Conservation (phyloP, 305 asterid genomes). For the Rubia balearica region DNA sequence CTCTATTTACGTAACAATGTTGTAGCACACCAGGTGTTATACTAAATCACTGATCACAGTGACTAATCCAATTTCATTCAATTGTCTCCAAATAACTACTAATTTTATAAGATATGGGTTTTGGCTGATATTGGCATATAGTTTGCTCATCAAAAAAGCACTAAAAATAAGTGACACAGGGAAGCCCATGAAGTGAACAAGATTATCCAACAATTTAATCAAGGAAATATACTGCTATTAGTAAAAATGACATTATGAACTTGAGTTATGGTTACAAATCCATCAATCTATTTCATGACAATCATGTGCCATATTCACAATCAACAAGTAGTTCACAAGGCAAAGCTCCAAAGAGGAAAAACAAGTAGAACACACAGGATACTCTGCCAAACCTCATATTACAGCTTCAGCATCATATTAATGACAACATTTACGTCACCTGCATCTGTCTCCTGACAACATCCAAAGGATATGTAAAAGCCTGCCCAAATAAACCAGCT, state of each 20-base stretch:
- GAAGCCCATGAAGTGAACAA: background rate
- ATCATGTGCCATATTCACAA: background rate
- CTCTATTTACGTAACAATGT: too few relatives aligned
- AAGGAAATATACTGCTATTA: background rate
- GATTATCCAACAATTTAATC: background rate
- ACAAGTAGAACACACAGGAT: background rate
- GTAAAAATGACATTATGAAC: background rate
- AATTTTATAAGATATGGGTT: background rate
- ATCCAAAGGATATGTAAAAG: conserved; percentile 88
- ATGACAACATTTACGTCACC: conserved; percentile 31
- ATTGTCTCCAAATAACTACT: background rate
- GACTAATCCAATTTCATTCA: background rate
- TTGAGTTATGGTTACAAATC: background rate
- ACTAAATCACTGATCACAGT: background rate
- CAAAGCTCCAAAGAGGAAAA: background rate
- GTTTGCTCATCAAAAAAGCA: background rate
- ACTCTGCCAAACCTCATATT: background rate
- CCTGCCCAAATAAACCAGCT: conserved; percentile 94
- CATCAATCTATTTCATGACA: background rate
- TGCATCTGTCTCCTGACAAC: conserved; percentile 97
- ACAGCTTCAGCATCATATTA: background rate
- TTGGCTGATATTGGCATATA: background rate
- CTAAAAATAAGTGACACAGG: background rate
- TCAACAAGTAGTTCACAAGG: background rate
- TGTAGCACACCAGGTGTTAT: background rate